Evolutionary conservation across 1,284 basidiomycete species (phyloP), one percentile per base, ranked within the genome.

Genomic region (Ustilago trichophora): DNA sequence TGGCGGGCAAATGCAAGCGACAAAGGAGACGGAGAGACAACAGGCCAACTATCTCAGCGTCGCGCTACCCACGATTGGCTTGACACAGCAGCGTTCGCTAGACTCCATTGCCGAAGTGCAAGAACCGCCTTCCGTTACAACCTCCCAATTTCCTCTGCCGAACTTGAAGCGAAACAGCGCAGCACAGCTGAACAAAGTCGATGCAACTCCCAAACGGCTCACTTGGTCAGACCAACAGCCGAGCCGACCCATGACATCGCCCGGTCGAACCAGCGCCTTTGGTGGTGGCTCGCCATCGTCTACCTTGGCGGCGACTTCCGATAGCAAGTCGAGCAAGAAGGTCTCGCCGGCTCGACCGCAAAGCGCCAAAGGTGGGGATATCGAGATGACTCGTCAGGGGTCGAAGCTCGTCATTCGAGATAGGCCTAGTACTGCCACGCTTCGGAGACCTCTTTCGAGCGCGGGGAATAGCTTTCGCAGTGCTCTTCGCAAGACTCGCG

Each of bases 91-190:
- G 12, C 41, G 46, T n/a, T 51, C 63, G 29, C 45, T 66, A 3
- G 63, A 66, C 8, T 56, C 56, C 27, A 66, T 66, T 41, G 48
- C 45, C 10, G 63, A 66, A 27, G 63, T 51, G 16, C 52, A 40
- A n/a, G 63, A 66, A 22, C 48, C 55, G 3, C 21, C 35, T 12
- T 49, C 58, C 15, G 15, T 38, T 18, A 13, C 18, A 2, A 42
- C 40, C 2, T n/a, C 40, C 18, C 24, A 35, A 1, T 51, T 51
- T 12, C 11, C 21, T 18, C 9, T 22, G 24, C 25, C 12, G 25
- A 16, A 8, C 15, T 10, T 6, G 6, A 27, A 43, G 9, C 40
- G 40, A 10, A 32, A 51, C 26, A 51, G 49, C 25, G 2, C 15
- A 10, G n/a, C n/a, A n/a, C n/a, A n/a, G n/a, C n/a, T n/a, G n/a